phyloP scores from a whole-genome alignment of 177 flowering plant species.

The Vitis hybrid region DNA sequence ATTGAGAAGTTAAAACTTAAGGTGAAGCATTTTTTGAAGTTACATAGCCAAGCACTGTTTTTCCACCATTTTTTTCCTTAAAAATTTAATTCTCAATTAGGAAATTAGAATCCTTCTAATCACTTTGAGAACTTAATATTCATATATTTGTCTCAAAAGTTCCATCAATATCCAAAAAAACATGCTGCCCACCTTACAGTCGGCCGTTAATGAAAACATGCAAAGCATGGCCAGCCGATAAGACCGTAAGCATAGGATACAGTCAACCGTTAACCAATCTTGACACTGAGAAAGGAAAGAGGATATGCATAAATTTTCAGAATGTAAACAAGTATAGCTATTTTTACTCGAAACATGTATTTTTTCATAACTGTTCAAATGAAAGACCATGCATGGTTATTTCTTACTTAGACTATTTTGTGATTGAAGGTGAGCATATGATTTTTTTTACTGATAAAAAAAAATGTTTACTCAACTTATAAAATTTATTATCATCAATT shows the following conservation, averaged over 20 bases:
- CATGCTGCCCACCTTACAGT: constrained; percentile 45
- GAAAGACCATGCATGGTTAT: not conserved
- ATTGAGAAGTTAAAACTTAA: too few species aligned
- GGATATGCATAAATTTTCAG: not conserved
- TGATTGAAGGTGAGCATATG: too few species aligned
- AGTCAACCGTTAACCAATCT: constrained; percentile 48
- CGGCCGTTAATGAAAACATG: constrained; percentile 77
- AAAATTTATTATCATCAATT: too few species aligned
- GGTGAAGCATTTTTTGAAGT: too few species aligned
- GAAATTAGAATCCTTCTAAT: too few species aligned
- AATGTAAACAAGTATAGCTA: not conserved
- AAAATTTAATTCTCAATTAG: too few species aligned
- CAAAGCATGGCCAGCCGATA: constrained; percentile 86
- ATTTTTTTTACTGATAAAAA: too few species aligned
- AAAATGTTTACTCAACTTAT: too few species aligned
- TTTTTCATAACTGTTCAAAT: not conserved
- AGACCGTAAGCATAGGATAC: constrained; percentile 57
- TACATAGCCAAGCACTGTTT: too few species aligned
- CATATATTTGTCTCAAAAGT: too few species aligned
- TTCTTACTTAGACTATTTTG: constrained; percentile 26
- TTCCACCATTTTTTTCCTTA: too few species aligned
- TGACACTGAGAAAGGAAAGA: constrained; percentile 40
- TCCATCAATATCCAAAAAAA: not conserved
- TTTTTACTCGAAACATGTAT: not conserved
- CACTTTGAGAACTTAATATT: too few species aligned